Base-by-base conservation (phyloP, 352 stramenopile genomes). In the Phytophthora tubulina region DNA sequence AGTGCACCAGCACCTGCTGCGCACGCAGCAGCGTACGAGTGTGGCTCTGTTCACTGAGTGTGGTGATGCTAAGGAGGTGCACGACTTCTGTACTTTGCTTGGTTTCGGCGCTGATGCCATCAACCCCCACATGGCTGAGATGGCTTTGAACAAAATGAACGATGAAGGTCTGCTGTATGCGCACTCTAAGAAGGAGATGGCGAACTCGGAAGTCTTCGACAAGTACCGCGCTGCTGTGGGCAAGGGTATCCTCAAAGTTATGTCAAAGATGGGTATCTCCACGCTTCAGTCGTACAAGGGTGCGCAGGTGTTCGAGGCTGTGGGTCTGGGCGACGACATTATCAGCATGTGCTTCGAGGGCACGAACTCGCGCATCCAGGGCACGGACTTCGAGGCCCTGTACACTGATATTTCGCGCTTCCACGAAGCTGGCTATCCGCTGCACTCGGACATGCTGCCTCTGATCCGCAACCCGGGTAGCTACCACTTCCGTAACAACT, bases 181-280 rank as follows among this genome's bases (percentile, higher is more conserved):
- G 71, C 78, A 90, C 76, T 73, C 57, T 17, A 87, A 83, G 72
- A 80, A 66, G 14, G 78, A 87, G 13, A 76, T 92, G 73, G 57
- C 63, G 67, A 87, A 87, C 69, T 76, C 78, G 1, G 82, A 90
- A 49, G 80, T 91, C 14, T 89, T 89, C 42, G 79, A 85, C 55
- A 87, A 90, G 64, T 92, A 92, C 73, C 82, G 82, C 49, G 67
- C 79, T 52, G 85, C 85, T 33, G 78, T 92, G 15, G 85, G 82
- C 49, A 92, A 92, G 69, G 85, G 85, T 56, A 85, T 92, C 17
- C 53, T 92, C 7, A 92, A 92, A 64, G 85, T 92, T 27, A 92
- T 92, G 81, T 98, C 89, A 4, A 99, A 99, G 84, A 99, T 99
- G 92, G 96, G 96, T 62, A 99, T 99, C 72, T 98, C 91, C 3